Conservation (phyloP, 148 eudicot genomes). For the Talinum fruticosum region DNA sequence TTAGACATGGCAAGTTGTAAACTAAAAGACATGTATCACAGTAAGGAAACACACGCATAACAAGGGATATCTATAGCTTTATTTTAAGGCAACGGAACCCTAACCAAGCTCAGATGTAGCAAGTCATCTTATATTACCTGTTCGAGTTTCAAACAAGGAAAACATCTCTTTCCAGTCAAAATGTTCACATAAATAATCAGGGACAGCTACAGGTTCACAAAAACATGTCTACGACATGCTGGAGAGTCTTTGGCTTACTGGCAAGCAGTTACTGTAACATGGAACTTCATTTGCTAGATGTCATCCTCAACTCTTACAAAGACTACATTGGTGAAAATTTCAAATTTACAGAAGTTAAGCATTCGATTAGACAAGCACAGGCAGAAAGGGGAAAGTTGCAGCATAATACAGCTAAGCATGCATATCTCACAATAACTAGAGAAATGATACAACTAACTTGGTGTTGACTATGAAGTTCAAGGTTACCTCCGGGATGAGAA, state of each 20-base stretch:
- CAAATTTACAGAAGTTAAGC: background rate
- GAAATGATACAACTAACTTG: background rate
- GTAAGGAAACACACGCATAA: too few relatives aligned
- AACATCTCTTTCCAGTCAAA: background rate
- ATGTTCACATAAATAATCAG: background rate
- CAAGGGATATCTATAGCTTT: too few relatives aligned
- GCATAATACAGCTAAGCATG: background rate
- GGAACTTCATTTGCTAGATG: background rate
- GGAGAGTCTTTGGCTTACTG: background rate
- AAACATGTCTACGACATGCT: background rate
- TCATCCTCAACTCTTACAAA: background rate
- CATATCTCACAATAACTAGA: background rate
- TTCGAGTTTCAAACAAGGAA: background rate
- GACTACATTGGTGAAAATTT: background rate
- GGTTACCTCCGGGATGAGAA: slow-evolving; percentile 3
- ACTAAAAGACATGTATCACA: too few relatives aligned
- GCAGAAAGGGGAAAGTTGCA: background rate
- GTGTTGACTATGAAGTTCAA: background rate
- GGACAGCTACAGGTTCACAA: background rate
- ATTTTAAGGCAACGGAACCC: background rate
- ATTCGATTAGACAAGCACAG: background rate
- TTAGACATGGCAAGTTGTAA: too few relatives aligned
- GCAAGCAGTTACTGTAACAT: background rate
- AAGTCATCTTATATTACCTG: background rate
- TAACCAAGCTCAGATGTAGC: background rate